Base-by-base conservation (phyloP, 805 yeast genomes). In the Wickerhamomyces ciferrii region DNA sequence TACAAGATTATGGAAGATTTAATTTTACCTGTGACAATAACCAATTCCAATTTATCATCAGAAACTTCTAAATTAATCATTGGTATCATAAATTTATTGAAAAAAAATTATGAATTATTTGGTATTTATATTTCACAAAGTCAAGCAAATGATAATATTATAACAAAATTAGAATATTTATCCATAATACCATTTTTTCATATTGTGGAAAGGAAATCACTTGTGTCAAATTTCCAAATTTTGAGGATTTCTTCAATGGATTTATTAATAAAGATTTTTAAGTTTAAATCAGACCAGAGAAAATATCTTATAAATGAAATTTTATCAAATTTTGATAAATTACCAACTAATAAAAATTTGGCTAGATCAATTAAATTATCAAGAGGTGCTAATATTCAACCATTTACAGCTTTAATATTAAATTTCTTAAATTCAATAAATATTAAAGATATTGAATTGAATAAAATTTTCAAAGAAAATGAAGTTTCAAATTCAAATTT, bases 261-360 rank as follows among this genome's bases (percentile, higher is more conserved):
- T 7, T 48, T 63, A 1, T 39, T 66, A 11, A 13, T 48, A 0
- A 48, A 55, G 5, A 59, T 67, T 4, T 66, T 64, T 45, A 52
- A 58, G 3, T 23, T 39, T 2, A 55, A 56, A 18, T 62, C 67
- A 1, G 75, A 72, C 37, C 95, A 88, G 55, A 65, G 86, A 46
- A 62, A 64, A 1, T 84, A 82, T 55, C 71, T 88, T 5, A 54
- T 87, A 8, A 75, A 75, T 44, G 94, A 88, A 58, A 54, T 85
- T 2, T 54, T 84, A 13, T 62, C 72, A 2, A 75, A 74, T 45
- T 63, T 81, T 44, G 78, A 76, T 41, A 70, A 67, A 20, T 54
- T 82, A 3, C 77, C 86, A 0, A 62, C 66, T 0, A 68, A 69
- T 25, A 81, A 76, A 52, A 38, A 61, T 0, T 47, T 53, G 5